phyloP scores from a whole-genome alignment of 2,329 filamentous ascomycete species.

The Pestalotiopsis sp. region DNA sequence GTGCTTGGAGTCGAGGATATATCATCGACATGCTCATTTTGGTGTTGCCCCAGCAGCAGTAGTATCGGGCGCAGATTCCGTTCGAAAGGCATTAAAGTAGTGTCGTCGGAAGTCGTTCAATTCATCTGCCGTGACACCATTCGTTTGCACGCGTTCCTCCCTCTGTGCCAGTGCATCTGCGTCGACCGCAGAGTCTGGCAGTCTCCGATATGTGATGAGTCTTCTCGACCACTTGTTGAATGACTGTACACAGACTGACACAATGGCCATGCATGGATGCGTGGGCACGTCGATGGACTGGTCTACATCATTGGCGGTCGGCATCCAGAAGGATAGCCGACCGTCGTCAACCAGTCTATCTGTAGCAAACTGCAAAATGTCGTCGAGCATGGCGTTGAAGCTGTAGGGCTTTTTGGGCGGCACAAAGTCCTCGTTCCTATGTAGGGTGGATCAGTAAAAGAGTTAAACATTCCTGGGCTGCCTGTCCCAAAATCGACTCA shows the following conservation, averaged over 20 bases:
- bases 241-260: constrained; percentile 78
- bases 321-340: constrained; percentile 95
- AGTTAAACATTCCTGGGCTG: neutral
- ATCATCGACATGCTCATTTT: neutral
- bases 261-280: constrained; percentile 74
- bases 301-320: constrained; percentile 79
- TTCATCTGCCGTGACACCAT: constrained; percentile 58
- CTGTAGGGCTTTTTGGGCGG: constrained; percentile 91
- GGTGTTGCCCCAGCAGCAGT: constrained; percentile 12
- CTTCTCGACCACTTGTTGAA: constrained; percentile 95
- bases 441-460: neutral
- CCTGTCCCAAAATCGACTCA: constrained; percentile 40
- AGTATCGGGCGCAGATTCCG: constrained; percentile 9
- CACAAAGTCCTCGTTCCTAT: constrained; percentile 68
- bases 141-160: constrained; percentile 30
- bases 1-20: neutral
- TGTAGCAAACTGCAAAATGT: constrained; percentile 83
- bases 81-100: constrained; percentile 58
- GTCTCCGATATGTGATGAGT: constrained; percentile 81
- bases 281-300: constrained; percentile 76
- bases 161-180: constrained; percentile 38
- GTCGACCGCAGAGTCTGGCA: constrained; percentile 62
- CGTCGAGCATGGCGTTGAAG: constrained; percentile 86
- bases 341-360: constrained; percentile 77
- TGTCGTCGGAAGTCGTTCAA: constrained; percentile 62